Conservation (phyloP, 2,329 filamentous ascomycete species). For the Cercospora nicotianae region DNA sequence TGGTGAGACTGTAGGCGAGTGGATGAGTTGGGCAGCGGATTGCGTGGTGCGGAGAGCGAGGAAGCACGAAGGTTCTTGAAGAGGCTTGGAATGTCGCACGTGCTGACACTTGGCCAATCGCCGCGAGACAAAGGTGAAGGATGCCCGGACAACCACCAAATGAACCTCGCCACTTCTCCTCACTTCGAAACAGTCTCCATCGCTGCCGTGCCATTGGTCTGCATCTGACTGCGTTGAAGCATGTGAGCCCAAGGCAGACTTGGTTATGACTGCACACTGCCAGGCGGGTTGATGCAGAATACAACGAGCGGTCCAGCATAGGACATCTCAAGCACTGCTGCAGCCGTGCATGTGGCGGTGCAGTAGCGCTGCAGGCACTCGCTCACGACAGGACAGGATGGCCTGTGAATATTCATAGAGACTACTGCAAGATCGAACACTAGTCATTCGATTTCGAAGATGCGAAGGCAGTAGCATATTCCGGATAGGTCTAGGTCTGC, state of each 20-base stretch:
- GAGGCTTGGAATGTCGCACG: constrained; percentile 2
- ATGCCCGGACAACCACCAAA: constrained; percentile 6
- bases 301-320: not conserved
- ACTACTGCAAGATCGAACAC: not conserved
- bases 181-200: not conserved
- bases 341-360: not conserved
- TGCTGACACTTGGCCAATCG: constrained; percentile 12
- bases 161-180: constrained; percentile 2
- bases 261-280: not conserved
- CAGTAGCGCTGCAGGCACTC: not conserved
- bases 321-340: not conserved
- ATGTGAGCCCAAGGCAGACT: not conserved
- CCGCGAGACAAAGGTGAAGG: not conserved
- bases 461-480: too few relatives aligned
- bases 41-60: constrained; percentile 3
- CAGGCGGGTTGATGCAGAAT: not conserved
- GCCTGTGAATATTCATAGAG: not conserved
- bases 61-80: constrained; percentile 12
- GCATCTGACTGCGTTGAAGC: not conserved
- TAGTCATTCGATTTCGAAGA: not conserved
- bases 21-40: not conserved
- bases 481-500: not conserved
- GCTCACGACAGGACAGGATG: not conserved
- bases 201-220: not conserved
- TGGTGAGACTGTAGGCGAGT: not conserved